A percentile compares a stretch with the other conserved stretches of the same genome.
phyloP scores from a whole-genome alignment of 2,329 filamentous ascomycete genomes.

The Fusarium zealandicum region DNA sequence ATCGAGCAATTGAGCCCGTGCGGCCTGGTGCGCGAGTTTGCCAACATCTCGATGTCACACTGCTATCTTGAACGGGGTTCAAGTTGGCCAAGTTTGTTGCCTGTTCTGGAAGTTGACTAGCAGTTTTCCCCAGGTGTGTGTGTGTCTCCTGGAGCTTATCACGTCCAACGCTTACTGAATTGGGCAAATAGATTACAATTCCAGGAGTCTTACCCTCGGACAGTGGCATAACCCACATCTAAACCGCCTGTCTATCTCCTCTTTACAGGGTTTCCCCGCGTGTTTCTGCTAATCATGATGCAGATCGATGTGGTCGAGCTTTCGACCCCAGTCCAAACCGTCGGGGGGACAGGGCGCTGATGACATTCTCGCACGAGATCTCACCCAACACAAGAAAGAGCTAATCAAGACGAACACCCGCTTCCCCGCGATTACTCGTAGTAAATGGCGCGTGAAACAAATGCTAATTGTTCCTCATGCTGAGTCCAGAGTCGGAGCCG shows the following conservation, averaged over 20 bases:
- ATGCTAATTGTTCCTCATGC: not conserved
- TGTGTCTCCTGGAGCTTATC: not conserved
- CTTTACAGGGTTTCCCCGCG: constrained; percentile 9
- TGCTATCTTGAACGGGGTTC: too few relatives aligned
- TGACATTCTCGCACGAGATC: not conserved
- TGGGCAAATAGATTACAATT: constrained; percentile 13
- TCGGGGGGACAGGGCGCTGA: not conserved
- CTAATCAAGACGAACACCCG: not conserved
- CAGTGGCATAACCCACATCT: not conserved
- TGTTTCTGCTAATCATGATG: not conserved
- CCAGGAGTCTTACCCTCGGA: not conserved
- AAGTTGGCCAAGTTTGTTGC: constrained; percentile 1
- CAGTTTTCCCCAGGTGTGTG: not conserved
- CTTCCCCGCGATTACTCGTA: constrained; percentile 2
- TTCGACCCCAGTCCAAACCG: not conserved
- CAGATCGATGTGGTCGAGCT: not conserved
- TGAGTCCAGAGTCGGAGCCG: not conserved
- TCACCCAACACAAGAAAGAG: too few relatives aligned
- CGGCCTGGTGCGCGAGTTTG: too few relatives aligned
- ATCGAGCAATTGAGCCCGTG: too few relatives aligned
- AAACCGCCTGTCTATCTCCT: not conserved
- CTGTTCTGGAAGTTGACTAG: constrained; percentile 14
- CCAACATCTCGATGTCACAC: too few relatives aligned
- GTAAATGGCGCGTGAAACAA: not conserved
- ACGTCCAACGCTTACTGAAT: not conserved